Evolutionary conservation across 2,329 filamentous ascomycete species (phyloP), one percentile per base, ranked within the genome.

Genomic region (Clonostachys rosea): DNA sequence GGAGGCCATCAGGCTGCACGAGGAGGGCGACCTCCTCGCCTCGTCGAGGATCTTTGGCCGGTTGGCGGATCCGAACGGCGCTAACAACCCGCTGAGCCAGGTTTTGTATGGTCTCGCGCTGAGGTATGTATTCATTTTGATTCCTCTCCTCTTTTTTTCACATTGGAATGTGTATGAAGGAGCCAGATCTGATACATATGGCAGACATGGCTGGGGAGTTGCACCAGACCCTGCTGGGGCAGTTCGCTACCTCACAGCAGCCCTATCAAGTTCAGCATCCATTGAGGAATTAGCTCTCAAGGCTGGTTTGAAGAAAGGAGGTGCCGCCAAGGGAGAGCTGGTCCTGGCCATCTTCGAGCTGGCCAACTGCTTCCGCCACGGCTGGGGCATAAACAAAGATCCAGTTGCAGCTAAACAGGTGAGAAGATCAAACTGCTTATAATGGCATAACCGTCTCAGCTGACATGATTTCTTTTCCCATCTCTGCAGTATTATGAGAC

Each of bases 281-380:
- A 83, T 99, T 47, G 94, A 99, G 71, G 81, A 87, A 46, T 75
- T 91, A 58, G 94, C 94, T 33, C 81, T 97, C 18, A 76, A 86
- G 55, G 88, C 91, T 9, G 94, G 92, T 14, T 81, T 95, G 67
- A 94, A 90, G 68, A 95, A 94, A 68, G 94, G 94, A 45, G 94
- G 94, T 50, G 86, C 89, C 13, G 92, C 92, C 41, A 99, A 97
- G 70, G 94, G 94, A 50, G 94, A 99, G 74, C 79, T 99, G 46
- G 89, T 97, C 16, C 82, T 99, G 51, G 92, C 94, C 50, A 97
- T 99, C 54, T 97, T 94, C 60, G 94, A 99, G 73, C 73, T 99
- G 59, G 89, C 86, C 47, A 94, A 94, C 67, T 92, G 83, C 69
- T 97, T 96, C 74, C 84, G 94, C 51, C 83, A 97, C 65, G 94